Evolutionary conservation across 2,329 filamentous ascomycete species (phyloP).

Genomic region (Trichoderma asperellum): DNA sequence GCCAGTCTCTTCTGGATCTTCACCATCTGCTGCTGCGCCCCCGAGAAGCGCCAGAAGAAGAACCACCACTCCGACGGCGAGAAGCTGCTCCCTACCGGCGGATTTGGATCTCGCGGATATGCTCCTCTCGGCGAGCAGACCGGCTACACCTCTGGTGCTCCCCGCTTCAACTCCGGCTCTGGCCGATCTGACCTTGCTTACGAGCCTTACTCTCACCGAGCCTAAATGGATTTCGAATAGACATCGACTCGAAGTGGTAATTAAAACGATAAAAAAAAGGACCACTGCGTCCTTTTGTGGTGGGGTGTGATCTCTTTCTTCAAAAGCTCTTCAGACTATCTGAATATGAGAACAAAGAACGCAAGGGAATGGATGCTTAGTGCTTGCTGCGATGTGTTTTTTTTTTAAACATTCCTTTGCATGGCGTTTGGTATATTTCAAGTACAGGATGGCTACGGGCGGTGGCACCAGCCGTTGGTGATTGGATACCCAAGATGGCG

Average conservation of each 20-base stretch:
- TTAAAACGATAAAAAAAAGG: background rate
- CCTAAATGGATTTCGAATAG: constrained; percentile 43
- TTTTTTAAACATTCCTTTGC: constrained; percentile 27
- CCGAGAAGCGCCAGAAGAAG: constrained; percentile 43
- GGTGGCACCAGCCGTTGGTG: constrained; percentile 16
- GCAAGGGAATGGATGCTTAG: background rate
- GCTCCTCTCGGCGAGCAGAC: constrained; percentile 43
- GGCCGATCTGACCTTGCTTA: constrained; percentile 60
- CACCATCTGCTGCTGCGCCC: constrained; percentile 87
- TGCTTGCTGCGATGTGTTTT: constrained; percentile 4
- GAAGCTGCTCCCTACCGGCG: constrained; percentile 54
- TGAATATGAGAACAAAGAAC: background rate
- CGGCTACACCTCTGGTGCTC: constrained; percentile 44
- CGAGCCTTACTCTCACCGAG: constrained; percentile 65
- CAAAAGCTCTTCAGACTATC: background rate
- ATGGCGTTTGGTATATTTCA: constrained; percentile 24
- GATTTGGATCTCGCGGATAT: constrained; percentile 38
- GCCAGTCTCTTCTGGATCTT: constrained; percentile 89
- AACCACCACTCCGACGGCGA: constrained; percentile 49
- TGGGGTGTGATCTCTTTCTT: background rate
- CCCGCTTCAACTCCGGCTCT: constrained; percentile 46
- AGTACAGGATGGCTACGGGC: constrained; percentile 4
- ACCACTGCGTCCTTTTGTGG: background rate
- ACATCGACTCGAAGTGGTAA: background rate
- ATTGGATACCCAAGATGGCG: constrained; percentile 29